A percentile compares a stretch with the other conserved stretches of the same genome.
Conservation (phyloP, 2,329 filamentous ascomycete genomes). For the Cadophora sp. region DNA sequence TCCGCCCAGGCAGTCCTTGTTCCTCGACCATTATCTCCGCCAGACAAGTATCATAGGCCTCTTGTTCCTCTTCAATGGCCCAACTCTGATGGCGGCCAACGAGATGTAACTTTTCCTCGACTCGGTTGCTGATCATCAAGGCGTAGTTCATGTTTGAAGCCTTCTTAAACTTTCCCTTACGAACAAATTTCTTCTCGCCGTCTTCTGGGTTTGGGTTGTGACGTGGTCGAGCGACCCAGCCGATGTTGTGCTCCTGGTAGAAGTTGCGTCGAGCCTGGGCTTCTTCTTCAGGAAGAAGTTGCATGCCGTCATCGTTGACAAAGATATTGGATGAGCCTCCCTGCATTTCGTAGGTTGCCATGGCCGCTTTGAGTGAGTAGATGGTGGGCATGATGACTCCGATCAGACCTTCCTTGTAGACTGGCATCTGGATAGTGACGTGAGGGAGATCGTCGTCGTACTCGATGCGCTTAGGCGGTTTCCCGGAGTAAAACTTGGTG, state of each 20-base stretch:
- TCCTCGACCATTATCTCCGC: slow-evolving; percentile 57
- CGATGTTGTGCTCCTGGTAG: slow-evolving; percentile 64
- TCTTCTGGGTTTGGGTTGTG: slow-evolving; percentile 61
- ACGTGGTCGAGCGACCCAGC: slow-evolving; percentile 59
- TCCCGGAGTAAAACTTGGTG: slow-evolving; percentile 48
- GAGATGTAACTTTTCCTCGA: slow-evolving; percentile 54
- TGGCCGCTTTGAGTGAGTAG: slow-evolving; percentile 61
- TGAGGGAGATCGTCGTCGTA: slow-evolving; percentile 53
- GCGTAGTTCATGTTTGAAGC: slow-evolving; percentile 80
- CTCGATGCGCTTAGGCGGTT: slow-evolving; percentile 49
- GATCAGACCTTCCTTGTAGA: slow-evolving; percentile 57
- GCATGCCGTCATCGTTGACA: slow-evolving; percentile 73
- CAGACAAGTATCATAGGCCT: slow-evolving; percentile 55
- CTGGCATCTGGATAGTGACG: slow-evolving; percentile 57
- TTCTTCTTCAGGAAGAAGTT: slow-evolving; percentile 59
- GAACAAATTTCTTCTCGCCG: slow-evolving; percentile 49
- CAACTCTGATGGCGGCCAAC: slow-evolving; percentile 29
- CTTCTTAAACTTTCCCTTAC: slow-evolving; percentile 75
- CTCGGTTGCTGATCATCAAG: slow-evolving; percentile 37
- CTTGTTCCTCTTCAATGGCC: slow-evolving; percentile 50
- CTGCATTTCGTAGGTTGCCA: slow-evolving; percentile 64
- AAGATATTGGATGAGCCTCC: slow-evolving; percentile 74
- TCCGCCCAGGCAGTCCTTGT: slow-evolving; percentile 62
- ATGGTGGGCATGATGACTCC: slow-evolving; percentile 62
- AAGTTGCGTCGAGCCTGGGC: slow-evolving; percentile 58